Conservation (phyloP, 2,329 filamentous ascomycete genomes). For the Akanthomyces muscarius region DNA sequence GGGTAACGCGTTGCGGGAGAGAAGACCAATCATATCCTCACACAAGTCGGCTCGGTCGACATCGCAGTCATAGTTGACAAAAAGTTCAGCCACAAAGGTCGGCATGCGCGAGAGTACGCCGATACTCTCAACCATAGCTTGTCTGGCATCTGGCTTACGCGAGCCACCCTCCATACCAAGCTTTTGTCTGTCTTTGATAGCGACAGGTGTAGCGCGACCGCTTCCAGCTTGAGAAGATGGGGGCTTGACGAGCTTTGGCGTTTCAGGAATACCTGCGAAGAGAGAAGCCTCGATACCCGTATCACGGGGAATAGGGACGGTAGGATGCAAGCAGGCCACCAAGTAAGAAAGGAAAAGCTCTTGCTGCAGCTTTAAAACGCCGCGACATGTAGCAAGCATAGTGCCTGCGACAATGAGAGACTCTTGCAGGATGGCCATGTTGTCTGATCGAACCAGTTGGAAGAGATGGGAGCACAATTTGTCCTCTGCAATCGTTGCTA, state of each 20-base stretch:
- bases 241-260: conserved; percentile 81
- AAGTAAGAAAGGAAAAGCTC: conserved; percentile 94
- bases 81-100: conserved; percentile 90
- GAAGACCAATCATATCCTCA: conserved; percentile 87
- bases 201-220: conserved; percentile 83
- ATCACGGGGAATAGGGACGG: conserved; percentile 90
- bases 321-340: conserved; percentile 87
- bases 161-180: conserved; percentile 88
- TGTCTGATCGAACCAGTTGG: conserved; percentile 92
- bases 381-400: conserved; percentile 81
- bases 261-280: conserved; percentile 89
- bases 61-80: conserved; percentile 97
- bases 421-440: conserved; percentile 90
- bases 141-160: conserved; percentile 88
- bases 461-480: conserved; percentile 91
- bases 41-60: conserved; percentile 87
- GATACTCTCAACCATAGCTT: conserved; percentile 97
- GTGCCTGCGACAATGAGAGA: conserved; percentile 90
- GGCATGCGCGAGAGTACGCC: conserved; percentile 89
- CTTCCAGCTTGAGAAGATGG: conserved; percentile 68
- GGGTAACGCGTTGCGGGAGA: conserved; percentile 91
- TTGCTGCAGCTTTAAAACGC: conserved; percentile 90
- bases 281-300: conserved; percentile 84
- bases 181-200: conserved; percentile 87
- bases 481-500: conserved; percentile 86